These are phyloP conservation scores for Mycosarcoma maydis DNA, from an alignment of 1,284 basidiomycete genomes.

Conservation along the genomic window DNA sequence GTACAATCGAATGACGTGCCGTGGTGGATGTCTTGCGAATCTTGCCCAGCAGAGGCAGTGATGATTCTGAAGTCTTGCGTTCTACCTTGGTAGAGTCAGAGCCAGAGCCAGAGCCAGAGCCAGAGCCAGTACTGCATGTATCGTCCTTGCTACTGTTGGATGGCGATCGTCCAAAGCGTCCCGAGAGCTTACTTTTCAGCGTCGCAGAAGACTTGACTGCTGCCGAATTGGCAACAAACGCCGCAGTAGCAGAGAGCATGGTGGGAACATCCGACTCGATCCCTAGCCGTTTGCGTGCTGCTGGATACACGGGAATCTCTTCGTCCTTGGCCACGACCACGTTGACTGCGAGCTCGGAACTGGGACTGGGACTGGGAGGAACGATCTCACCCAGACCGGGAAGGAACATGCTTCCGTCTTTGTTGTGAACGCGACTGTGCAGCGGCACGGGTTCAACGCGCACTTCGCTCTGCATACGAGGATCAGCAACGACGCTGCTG, in stretches of 20 bases:
- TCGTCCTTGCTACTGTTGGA: not conserved
- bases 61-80: constrained; percentile 15
- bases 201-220: not conserved
- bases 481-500: too few species aligned
- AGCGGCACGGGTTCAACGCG: constrained; percentile 29
- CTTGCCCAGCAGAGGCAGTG: constrained; percentile 10
- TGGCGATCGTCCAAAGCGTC: constrained; percentile 5
- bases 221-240: not conserved
- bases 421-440: constrained; percentile 14
- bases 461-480: too few species aligned
- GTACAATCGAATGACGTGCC: constrained; percentile 3
- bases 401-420: constrained; percentile 16
- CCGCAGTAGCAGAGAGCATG: not conserved
- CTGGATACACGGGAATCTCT: constrained; percentile 12
- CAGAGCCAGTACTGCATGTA: too few species aligned
- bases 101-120: too few species aligned
- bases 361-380: constrained; percentile 24
- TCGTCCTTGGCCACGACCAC: not conserved
- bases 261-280: not conserved
- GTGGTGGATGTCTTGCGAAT: constrained; percentile 16
- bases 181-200: constrained; percentile 33
- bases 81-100: not conserved
- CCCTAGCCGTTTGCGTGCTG: constrained; percentile 12
- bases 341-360: not conserved
- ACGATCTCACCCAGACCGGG: constrained; percentile 43